phyloP scores from a whole-genome alignment of 805 yeast species.

The Hemisphaericaspora nanyangensis region DNA sequence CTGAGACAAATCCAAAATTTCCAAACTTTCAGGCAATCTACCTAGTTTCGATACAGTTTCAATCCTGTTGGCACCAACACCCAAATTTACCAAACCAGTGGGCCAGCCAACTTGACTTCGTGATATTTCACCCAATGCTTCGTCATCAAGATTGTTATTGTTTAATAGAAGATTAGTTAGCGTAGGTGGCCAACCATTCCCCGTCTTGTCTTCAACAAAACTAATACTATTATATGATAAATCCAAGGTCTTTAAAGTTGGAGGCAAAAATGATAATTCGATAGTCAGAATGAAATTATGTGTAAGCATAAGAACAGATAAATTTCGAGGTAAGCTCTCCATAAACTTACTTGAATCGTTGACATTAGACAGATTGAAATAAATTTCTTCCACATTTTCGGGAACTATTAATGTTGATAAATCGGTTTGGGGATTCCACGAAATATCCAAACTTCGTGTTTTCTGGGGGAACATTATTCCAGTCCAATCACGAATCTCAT shows the following conservation, averaged over 20 bases:
- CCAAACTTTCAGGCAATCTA: conserved; percentile 8
- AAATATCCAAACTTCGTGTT: conserved; percentile 28
- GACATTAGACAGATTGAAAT: conserved; percentile 28
- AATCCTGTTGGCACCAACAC: neutral
- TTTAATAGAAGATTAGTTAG: neutral
- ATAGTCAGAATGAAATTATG: conserved; percentile 25
- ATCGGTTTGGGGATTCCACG: conserved; percentile 28
- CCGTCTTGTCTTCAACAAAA: neutral
- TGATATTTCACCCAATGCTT: neutral
- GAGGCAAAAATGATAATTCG: conserved; percentile 20
- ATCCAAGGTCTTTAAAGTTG: conserved; percentile 18
- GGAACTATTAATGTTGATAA: conserved; percentile 23
- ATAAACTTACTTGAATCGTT: conserved; percentile 9
- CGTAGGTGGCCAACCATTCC: conserved; percentile 8
- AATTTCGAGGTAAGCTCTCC: conserved; percentile 16
- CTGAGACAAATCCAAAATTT: conserved; percentile 5
- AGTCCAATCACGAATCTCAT: conserved; percentile 27
- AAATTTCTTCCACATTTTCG: conserved; percentile 19
- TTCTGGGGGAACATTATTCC: conserved; percentile 21
- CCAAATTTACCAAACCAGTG: neutral
- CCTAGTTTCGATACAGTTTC: conserved; percentile 2
- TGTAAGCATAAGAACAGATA: conserved; percentile 31
- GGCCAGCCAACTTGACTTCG: neutral
- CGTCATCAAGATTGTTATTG: neutral
- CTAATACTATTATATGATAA: conserved; percentile 20